Base-by-base conservation (phyloP, 2,329 filamentous ascomycete species). In the Penicillium sp. region DNA sequence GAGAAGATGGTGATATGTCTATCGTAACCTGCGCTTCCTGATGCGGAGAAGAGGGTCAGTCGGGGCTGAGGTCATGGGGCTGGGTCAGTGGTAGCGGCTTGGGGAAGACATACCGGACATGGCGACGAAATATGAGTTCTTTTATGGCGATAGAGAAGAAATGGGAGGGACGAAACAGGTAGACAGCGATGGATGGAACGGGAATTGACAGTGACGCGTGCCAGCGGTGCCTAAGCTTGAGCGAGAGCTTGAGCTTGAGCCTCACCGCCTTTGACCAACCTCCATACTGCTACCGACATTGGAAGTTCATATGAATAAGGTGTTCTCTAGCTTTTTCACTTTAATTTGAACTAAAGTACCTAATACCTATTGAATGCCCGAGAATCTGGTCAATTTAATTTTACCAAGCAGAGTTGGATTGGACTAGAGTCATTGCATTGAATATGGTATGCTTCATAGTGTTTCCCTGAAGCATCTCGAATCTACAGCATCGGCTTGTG, bases 1-100 rank as follows among this genome's bases (percentile, higher is more conserved):
- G 95, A 97, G 83, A 99, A 99, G 84, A 99, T 98, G 76, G 95
- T 99, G 73, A 99, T 99, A 81, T 99, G 95, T 83, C 95, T 88
- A 81, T 99, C 95, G 81, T 96, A 98, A 74, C 92, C 93, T 79
- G 91, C 89, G 80, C 87, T 90, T 78, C 88, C 89, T 92, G 46
- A 47, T 62, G 71, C 65, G 62, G 62, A 62, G 55, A 68, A 60
- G 63, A 57, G 53, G 47, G 69, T 71, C 53, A 70, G 67, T 66
- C 55, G 60, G 61, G 55, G 64, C 65, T 69, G 67, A 70, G 70
- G 68, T 70, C 66, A 67, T 68, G 67, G 52, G 58, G 57, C 48
- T 55, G 49, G 44, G 33, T 47, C 53, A 59, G 57, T 49, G 51
- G 47, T 50, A 7, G 48, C 3, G 31, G 47, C 16, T 13, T 37